Percentiles rank a stretch among this genome's conserved stretches.
phyloP scores from a whole-genome alignment of 2,329 filamentous ascomycete species.

The Beauveria brongniartii region DNA sequence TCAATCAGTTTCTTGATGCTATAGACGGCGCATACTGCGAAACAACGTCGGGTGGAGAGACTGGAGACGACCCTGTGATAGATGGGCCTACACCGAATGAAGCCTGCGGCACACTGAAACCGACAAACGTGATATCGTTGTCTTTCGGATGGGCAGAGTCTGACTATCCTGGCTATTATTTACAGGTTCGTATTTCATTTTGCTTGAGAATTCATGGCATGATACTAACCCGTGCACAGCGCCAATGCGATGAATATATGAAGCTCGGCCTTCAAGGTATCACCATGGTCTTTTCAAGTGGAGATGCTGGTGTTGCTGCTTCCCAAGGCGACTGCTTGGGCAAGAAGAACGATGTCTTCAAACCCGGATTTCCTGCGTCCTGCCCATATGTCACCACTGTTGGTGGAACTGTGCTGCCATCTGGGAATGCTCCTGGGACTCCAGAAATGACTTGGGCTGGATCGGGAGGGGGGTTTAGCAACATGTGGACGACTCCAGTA shows the following conservation, averaged over 20 bases:
- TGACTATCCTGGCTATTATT: constrained; percentile 20
- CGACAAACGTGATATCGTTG: background rate
- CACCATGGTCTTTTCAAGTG: constrained; percentile 32
- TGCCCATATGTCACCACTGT: constrained; percentile 40
- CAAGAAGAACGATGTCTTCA: constrained; percentile 15
- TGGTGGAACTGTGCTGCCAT: constrained; percentile 39
- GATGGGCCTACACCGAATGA: background rate
- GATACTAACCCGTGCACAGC: constrained; percentile 14
- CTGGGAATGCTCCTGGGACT: constrained; percentile 14
- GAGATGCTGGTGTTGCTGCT: constrained; percentile 30
- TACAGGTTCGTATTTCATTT: background rate
- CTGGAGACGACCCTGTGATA: background rate
- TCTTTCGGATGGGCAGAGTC: constrained; percentile 24
- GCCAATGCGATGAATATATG: constrained; percentile 34
- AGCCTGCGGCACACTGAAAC: background rate
- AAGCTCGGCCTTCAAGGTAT: constrained; percentile 37
- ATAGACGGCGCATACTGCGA: background rate
- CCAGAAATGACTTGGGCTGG: constrained; percentile 17
- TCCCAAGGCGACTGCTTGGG: constrained; percentile 11
- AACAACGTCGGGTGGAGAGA: background rate
- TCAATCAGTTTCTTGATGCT: background rate
- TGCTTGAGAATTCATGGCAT: background rate
- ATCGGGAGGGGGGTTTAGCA: constrained; percentile 25
- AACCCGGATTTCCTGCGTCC: constrained; percentile 30
- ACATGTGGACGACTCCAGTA: constrained; percentile 35